Evolutionary conservation across 73 alveolate genomes (phyloP).

Genomic region (Paramecium sexaurelia): DNA sequence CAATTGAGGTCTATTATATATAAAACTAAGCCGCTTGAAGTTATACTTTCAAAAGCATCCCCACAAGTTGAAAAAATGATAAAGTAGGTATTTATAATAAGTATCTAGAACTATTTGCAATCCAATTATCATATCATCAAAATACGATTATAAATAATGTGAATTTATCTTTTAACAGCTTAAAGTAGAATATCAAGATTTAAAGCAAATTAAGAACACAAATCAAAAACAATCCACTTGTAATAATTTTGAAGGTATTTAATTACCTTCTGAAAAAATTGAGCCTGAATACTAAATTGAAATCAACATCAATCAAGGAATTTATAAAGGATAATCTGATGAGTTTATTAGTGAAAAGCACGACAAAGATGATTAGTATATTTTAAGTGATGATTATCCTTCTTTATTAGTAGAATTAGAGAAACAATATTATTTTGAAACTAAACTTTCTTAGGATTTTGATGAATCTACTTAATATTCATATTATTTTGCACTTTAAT

Average conservation of each 20-base stretch:
- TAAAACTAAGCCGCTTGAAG: conserved; percentile 59
- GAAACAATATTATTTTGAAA: background rate
- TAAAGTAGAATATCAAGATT: conserved; percentile 31
- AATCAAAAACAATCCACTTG: background rate
- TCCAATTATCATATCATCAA: conserved; percentile 27
- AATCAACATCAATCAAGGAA: conserved; percentile 1
- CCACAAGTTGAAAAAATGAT: conserved; percentile 21
- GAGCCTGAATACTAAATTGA: background rate
- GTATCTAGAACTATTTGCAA: conserved; percentile 37
- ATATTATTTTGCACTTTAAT: background rate
- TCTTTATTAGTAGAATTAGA: background rate
- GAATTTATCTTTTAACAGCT: conserved; percentile 44
- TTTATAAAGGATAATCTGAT: background rate
- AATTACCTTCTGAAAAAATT: background rate
- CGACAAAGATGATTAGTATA: background rate
- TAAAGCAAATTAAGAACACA: background rate
- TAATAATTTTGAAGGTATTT: background rate
- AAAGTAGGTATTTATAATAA: background rate
- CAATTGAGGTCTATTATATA: conserved; percentile 30
- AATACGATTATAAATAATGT: conserved; percentile 37
- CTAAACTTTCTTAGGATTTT: background rate
- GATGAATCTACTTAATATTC: background rate
- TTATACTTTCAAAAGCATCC: background rate
- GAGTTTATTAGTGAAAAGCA: background rate
- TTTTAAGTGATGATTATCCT: conserved; percentile 11